A percentile compares a stretch with the other conserved stretches of the same genome.
phyloP scores from a whole-genome alignment of 2,329 filamentous ascomycete genomes.

The Penicillium sp. region DNA sequence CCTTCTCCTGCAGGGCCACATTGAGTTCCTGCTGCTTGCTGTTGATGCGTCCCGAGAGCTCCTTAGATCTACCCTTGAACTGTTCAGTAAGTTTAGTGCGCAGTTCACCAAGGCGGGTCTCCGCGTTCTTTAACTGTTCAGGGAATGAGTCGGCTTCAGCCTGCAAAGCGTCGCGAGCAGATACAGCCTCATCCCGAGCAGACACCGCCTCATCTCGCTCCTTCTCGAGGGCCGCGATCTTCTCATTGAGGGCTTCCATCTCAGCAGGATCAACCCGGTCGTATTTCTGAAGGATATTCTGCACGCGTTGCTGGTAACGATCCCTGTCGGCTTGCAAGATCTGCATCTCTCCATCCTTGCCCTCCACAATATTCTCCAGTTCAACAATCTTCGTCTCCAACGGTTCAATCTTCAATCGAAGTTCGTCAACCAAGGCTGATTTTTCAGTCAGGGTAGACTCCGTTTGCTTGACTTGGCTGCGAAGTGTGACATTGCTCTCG shows the following conservation, averaged over 20 bases:
- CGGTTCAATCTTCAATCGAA: constrained; percentile 74
- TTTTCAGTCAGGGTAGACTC: constrained; percentile 75
- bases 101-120: constrained; percentile 52
- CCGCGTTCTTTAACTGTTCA: constrained; percentile 46
- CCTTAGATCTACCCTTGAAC: constrained; percentile 57
- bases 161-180: constrained; percentile 51
- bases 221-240: constrained; percentile 63
- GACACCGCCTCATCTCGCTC: constrained; percentile 65
- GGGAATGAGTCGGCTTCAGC: constrained; percentile 50
- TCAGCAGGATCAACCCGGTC: constrained; percentile 93
- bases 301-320: constrained; percentile 91
- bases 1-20: constrained; percentile 60
- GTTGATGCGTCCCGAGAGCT: constrained; percentile 64
- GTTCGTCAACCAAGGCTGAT: constrained; percentile 68
- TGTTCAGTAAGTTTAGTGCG: constrained; percentile 48
- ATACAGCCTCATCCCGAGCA: constrained; percentile 61
- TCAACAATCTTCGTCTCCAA: constrained; percentile 77
- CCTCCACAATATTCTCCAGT: constrained; percentile 75
- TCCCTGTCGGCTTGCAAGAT: constrained; percentile 89
- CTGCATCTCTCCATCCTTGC: constrained; percentile 82
- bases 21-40: constrained; percentile 52
- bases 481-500: constrained; percentile 87
- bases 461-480: constrained; percentile 78
- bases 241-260: constrained; percentile 81
- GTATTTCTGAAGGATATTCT: constrained; percentile 94